Conservation (phyloP, 192 early-diverging fungal species). For the Backusella morwellensis region DNA sequence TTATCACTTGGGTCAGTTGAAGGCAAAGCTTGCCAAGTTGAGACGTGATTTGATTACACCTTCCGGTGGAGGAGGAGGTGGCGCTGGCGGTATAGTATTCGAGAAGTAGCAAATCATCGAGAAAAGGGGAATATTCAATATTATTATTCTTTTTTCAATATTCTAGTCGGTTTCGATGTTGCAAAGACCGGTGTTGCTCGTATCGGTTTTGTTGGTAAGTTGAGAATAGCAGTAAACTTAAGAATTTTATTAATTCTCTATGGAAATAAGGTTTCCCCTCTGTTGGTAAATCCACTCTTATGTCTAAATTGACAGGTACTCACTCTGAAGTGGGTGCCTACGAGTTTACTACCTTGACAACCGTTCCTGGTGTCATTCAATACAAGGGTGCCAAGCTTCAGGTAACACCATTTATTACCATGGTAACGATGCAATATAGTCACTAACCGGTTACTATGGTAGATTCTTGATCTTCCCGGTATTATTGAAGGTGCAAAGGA, state of each 20-base stretch:
- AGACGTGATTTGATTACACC: slow-evolving; percentile 92
- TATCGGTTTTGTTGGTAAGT: slow-evolving; percentile 82
- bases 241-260: neutral
- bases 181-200: slow-evolving; percentile 99
- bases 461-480: slow-evolving; percentile 95
- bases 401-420: slow-evolving; percentile 10
- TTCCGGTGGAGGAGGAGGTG: slow-evolving; percentile 80
- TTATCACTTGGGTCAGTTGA: slow-evolving; percentile 88
- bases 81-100: slow-evolving; percentile 61
- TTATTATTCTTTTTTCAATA: neutral
- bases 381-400: slow-evolving; percentile 99
- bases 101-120: neutral
- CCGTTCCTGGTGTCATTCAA: slow-evolving; percentile 93
- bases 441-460: neutral
- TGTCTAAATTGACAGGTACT: slow-evolving; percentile 96
- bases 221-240: neutral
- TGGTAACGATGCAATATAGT: neutral
- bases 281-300: slow-evolving; percentile 97
- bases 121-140: neutral
- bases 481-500: slow-evolving; percentile 99
- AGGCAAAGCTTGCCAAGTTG: slow-evolving; percentile 98
- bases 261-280: slow-evolving; percentile 80
- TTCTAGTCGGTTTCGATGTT: slow-evolving; percentile 91
- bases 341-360: slow-evolving; percentile 99
- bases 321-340: slow-evolving; percentile 95